These are phyloP conservation scores for Diatrype stigma DNA, from an alignment of 2,329 filamentous ascomycete species.

Conservation along the genomic window DNA sequence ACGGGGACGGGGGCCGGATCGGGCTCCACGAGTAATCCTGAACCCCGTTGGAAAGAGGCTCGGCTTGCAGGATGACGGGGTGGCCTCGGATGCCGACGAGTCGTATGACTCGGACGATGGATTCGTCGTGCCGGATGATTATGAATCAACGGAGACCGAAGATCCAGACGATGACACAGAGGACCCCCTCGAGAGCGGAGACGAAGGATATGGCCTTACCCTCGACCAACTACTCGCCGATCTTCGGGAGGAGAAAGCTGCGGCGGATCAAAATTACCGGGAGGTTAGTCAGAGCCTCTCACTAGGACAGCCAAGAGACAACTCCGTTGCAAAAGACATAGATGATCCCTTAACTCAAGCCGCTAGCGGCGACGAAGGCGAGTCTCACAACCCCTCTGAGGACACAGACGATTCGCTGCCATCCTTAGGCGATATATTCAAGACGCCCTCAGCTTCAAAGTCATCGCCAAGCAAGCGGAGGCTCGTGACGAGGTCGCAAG, in stretches of 20 bases:
- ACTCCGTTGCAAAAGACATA: background rate
- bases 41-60: background rate
- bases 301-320: no score
- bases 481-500: background rate
- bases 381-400: background rate
- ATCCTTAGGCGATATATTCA: background rate
- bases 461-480: background rate
- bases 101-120: background rate
- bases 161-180: background rate
- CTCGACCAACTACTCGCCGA: background rate
- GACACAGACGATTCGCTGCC: background rate
- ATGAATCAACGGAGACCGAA: background rate
- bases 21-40: no score
- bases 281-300: no score
- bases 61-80: background rate
- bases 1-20: no score
- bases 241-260: background rate
- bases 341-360: background rate
- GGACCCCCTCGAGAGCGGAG: background rate
- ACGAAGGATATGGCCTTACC: background rate
- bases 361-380: background rate
- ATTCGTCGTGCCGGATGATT: background rate
- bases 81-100: background rate
- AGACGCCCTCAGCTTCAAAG: background rate
- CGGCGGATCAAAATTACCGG: background rate